phyloP scores from a whole-genome alignment of 2,329 filamentous ascomycete genomes.

The Lecanicillium sp. region DNA sequence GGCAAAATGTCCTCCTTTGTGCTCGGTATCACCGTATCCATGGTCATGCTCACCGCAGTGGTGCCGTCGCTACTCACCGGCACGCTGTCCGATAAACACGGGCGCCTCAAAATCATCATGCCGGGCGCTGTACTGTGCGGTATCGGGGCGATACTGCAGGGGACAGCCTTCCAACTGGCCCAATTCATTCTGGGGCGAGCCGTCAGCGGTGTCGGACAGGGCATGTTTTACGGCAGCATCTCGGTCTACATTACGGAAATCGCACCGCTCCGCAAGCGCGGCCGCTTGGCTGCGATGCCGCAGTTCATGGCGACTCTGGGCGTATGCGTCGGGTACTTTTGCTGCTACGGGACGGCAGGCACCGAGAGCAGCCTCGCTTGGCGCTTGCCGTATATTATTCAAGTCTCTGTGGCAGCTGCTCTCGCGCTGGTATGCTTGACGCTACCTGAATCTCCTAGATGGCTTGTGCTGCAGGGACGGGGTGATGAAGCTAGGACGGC shows the following conservation, averaged over 20 bases:
- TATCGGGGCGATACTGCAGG: neutral
- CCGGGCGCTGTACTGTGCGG: neutral
- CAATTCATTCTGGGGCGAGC: neutral
- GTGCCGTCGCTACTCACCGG: neutral
- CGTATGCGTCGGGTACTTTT: conserved; percentile 49
- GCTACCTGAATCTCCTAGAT: conserved; percentile 49
- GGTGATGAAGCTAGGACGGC: conserved; percentile 34
- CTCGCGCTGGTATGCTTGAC: conserved; percentile 34
- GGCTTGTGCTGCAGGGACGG: conserved; percentile 42
- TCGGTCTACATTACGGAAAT: conserved; percentile 51
- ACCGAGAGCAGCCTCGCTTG: conserved; percentile 43
- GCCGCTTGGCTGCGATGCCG: conserved; percentile 41
- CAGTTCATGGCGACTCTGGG: conserved; percentile 42
- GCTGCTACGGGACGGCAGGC: conserved; percentile 46
- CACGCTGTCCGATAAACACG: neutral
- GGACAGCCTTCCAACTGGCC: neutral
- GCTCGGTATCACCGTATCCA: neutral
- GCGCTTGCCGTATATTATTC: conserved; percentile 47
- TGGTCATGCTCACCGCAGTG: neutral
- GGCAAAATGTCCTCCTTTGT: neutral
- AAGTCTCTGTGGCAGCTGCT: conserved; percentile 23
- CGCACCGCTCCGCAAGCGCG: conserved; percentile 41
- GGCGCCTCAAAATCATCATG: neutral
- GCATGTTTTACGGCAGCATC: neutral
- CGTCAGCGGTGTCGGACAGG: neutral